A percentile compares a stretch with the other conserved stretches of the same genome.
phyloP scores from a whole-genome alignment of 2,329 filamentous ascomycete species.

The Monosporascus sp. region DNA sequence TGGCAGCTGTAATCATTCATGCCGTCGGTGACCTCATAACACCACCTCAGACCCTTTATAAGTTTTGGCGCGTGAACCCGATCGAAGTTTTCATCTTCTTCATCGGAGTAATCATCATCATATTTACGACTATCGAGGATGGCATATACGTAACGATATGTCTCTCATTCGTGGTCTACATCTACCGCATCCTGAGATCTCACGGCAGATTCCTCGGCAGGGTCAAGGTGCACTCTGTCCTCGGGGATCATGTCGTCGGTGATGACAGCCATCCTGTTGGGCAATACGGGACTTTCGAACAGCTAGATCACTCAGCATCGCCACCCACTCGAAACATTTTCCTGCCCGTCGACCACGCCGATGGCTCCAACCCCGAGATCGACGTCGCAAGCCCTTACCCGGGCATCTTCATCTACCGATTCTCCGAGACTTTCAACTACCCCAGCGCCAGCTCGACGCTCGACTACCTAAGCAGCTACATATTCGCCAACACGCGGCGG shows the following conservation, averaged over 20 bases:
- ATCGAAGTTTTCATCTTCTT: slow-evolving; percentile 92
- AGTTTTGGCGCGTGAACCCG: slow-evolving; percentile 92
- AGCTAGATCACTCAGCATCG: slow-evolving; percentile 27
- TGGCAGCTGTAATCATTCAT: slow-evolving; percentile 90
- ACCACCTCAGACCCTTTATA: slow-evolving; percentile 83
- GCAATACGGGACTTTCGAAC: slow-evolving; percentile 52
- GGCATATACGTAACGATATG: slow-evolving; percentile 86
- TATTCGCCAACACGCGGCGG: slow-evolving; percentile 68
- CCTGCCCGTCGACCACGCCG: slow-evolving; percentile 78
- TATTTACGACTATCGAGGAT: slow-evolving; percentile 85
- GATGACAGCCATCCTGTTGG: slow-evolving; percentile 46
- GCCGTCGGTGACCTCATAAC: slow-evolving; percentile 91
- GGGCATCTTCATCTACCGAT: slow-evolving; percentile 92
- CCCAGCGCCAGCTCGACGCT: slow-evolving; percentile 88
- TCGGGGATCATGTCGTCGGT: slow-evolving; percentile 68
- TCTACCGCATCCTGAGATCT: slow-evolving; percentile 80
- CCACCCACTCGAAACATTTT: slow-evolving; percentile 65
- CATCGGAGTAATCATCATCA: slow-evolving; percentile 79
- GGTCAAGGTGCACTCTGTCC: slow-evolving; percentile 77
- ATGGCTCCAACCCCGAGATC: slow-evolving; percentile 84
- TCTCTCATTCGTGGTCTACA: slow-evolving; percentile 68
- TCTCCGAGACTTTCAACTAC: slow-evolving; percentile 93
- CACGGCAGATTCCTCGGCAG: slow-evolving; percentile 78
- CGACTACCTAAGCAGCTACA: slow-evolving; percentile 66
- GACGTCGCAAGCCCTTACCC: slow-evolving; percentile 78